phyloP scores from a whole-genome alignment of 768 basidiomycete genomes.

The Punctularia strigosozonata region DNA sequence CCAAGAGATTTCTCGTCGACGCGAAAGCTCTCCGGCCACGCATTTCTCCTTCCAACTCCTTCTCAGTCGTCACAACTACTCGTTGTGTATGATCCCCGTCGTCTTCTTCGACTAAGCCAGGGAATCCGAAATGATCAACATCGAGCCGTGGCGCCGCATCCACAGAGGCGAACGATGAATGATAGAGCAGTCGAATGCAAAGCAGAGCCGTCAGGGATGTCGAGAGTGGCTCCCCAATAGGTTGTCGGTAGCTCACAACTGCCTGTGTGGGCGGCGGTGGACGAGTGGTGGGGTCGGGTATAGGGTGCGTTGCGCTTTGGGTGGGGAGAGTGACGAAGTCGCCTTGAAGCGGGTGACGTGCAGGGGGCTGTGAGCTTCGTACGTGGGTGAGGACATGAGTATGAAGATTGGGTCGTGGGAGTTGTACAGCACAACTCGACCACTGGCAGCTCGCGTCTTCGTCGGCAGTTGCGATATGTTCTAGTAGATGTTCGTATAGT shows the following conservation, averaged over 20 bases:
- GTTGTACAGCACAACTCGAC: conserved; percentile 48
- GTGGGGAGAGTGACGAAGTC: conserved; percentile 62
- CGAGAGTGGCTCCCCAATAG: conserved; percentile 54
- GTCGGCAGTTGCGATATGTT: conserved; percentile 35
- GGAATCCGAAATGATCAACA: conserved; percentile 85
- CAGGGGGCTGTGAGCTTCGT: conserved; percentile 40
- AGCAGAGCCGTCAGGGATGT: conserved; percentile 72
- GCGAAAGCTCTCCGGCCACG: conserved; percentile 65
- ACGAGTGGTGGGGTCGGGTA: conserved; percentile 51
- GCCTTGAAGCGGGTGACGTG: conserved; percentile 59
- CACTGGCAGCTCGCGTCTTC: conserved; percentile 55
- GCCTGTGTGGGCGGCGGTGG: conserved; percentile 60
- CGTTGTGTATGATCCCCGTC: conserved; percentile 21
- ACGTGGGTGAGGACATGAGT: conserved; percentile 72
- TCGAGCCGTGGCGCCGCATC: conserved; percentile 61
- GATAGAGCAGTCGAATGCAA: conserved; percentile 74
- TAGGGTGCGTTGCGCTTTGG: conserved; percentile 41
- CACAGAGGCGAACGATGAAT: conserved; percentile 62
- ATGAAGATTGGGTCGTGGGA: conserved; percentile 41
- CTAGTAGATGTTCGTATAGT: conserved; percentile 62
- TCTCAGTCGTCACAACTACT: conserved; percentile 13
- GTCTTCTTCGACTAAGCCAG: conserved; percentile 65
- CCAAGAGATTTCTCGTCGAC: conserved; percentile 44
- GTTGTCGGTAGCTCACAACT: conserved; percentile 44
- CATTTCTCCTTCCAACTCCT: conserved; percentile 57